phyloP scores from a whole-genome alignment of 2,329 filamentous ascomycete species.

The Penicillium sp. region DNA sequence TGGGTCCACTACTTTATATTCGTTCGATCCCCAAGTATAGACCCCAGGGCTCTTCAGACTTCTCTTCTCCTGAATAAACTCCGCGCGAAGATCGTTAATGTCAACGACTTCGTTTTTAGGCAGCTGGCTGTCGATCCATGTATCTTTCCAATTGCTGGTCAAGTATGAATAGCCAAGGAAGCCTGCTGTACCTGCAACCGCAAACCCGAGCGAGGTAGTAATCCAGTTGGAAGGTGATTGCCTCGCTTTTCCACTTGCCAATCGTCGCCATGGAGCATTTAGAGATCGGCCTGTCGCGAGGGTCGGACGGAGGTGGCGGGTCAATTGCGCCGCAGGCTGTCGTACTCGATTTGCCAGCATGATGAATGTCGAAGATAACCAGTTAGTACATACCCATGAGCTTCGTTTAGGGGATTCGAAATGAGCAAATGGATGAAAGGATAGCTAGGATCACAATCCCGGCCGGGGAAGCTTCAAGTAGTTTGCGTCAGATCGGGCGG shows the following conservation, averaged over 20 bases:
- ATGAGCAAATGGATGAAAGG: neutral
- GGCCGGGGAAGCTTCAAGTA: slow-evolving; percentile 19
- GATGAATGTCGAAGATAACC: neutral
- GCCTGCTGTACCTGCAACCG: slow-evolving; percentile 31
- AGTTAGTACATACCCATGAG: slow-evolving; percentile 3
- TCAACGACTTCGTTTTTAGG: slow-evolving; percentile 22
- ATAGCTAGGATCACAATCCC: neutral
- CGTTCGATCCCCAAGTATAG: slow-evolving; percentile 91
- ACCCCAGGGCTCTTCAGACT: slow-evolving; percentile 82
- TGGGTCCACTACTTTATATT: slow-evolving; percentile 79
- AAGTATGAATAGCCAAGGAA: slow-evolving; percentile 35
- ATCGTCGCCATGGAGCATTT: slow-evolving; percentile 29
- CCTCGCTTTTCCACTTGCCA: slow-evolving; percentile 28
- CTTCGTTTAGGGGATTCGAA: neutral
- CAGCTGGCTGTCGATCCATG: slow-evolving; percentile 17
- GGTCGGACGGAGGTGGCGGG: slow-evolving; percentile 24
- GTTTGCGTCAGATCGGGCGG: slow-evolving; percentile 32
- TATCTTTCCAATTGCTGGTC: slow-evolving; percentile 19
- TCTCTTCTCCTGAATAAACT: slow-evolving; percentile 82
- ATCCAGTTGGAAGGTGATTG: slow-evolving; percentile 29
- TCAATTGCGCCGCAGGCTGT: slow-evolving; percentile 22
- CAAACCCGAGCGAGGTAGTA: slow-evolving; percentile 31
- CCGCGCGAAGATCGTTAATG: slow-evolving; percentile 70
- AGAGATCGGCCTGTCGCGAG: slow-evolving; percentile 13
- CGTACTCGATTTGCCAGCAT: slow-evolving; percentile 27